A percentile compares a stretch with the other conserved stretches of the same genome.
These are phyloP conservation scores for Fusarium liriodendri DNA, from an alignment of 2,329 filamentous ascomycete genomes.

Conservation along the genomic window DNA sequence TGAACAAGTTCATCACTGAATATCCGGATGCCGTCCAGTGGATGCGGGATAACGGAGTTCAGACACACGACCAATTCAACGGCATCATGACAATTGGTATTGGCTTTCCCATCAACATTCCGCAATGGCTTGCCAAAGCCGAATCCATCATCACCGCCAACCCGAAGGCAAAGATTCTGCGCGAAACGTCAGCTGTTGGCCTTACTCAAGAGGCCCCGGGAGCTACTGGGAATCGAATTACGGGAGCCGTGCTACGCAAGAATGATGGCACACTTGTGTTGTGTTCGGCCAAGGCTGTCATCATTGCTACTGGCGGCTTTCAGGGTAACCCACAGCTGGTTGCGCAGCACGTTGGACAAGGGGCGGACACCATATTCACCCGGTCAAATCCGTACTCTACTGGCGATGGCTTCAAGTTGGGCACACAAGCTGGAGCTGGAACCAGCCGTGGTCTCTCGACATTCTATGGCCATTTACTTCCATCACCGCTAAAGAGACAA, in stretches of 20 bases:
- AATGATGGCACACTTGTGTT: conserved; percentile 1
- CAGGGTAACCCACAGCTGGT: conserved; percentile 23
- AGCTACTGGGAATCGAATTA: conserved; percentile 6
- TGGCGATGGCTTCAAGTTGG: conserved; percentile 23
- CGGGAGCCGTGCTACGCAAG: conserved; percentile 8
- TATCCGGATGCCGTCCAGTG: conserved; percentile 20
- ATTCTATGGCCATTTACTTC: conserved; percentile 25
- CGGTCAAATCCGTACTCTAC: conserved; percentile 27
- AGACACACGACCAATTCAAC: conserved; percentile 23
- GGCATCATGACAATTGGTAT: conserved; percentile 30
- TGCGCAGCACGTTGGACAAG: conserved; percentile 12
- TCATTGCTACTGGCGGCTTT: conserved; percentile 27
- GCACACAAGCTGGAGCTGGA: conserved; percentile 10
- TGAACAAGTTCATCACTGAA: conserved; percentile 17
- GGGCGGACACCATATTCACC: conserved; percentile 22
- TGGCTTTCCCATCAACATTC: conserved; percentile 24
- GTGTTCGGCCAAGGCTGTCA: conserved; percentile 15
- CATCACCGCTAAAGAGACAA: conserved; percentile 13
- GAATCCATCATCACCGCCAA: conserved; percentile 16
- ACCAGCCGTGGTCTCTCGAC: conserved; percentile 22
- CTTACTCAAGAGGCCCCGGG: neutral
- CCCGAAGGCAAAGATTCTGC: neutral
- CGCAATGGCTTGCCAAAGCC: conserved; percentile 22
- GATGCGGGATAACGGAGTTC: conserved; percentile 20
- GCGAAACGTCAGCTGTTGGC: conserved; percentile 13